Evolutionary conservation across 2,329 filamentous ascomycete genomes (phyloP), one percentile per base, ranked within the genome.

Genomic region (Tolypocladium ovalisporum): DNA sequence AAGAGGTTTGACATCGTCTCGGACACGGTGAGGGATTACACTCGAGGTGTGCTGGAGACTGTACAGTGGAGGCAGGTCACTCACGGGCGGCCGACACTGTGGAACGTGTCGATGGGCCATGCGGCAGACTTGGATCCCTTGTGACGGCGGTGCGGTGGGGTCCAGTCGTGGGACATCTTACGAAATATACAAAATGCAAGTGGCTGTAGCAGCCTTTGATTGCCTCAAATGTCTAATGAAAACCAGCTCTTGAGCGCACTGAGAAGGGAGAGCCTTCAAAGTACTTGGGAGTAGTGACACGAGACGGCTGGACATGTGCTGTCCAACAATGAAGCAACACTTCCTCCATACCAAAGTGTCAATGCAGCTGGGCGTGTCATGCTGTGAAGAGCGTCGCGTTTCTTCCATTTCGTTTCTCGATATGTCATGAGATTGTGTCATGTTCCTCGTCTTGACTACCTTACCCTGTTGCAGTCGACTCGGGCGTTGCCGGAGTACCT

Each of bases 31-130:
- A 58, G 59, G 42, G 59, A 54, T 3, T 70, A 68, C 54, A 60
- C 59, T 10, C 55, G 40, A 1, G 49, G 56, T 19, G 62, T 66
- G 4, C 61, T 61, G 56, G 54, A 60, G 17, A 65, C 66, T 10
- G 57, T 63, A 10, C 67, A 66, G 53, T 70, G 66, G 66, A 42
- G 60, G n/a, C 59, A 59, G 52, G 60, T 62, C 17, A 65, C 64
- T 5, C 60, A 64, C 32, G 68, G 67, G 29, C 61, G 67, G 49
- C 57, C 57, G n/a, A 68, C 66, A 19, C 29, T 63, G 15, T 68
- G 62, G 58, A 56, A 64, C 40, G 55, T 57, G 24, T 63, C 60
- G 9, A 35, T 64, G 54, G 65, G 66, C 34, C 56, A 62, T 29
- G 64, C 59, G 32, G 55, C 58, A 15, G 60, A 64, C n/a, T 52